Evolutionary conservation across 805 yeast species (phyloP).

Genomic region (Isabelozyma gotoi): DNA sequence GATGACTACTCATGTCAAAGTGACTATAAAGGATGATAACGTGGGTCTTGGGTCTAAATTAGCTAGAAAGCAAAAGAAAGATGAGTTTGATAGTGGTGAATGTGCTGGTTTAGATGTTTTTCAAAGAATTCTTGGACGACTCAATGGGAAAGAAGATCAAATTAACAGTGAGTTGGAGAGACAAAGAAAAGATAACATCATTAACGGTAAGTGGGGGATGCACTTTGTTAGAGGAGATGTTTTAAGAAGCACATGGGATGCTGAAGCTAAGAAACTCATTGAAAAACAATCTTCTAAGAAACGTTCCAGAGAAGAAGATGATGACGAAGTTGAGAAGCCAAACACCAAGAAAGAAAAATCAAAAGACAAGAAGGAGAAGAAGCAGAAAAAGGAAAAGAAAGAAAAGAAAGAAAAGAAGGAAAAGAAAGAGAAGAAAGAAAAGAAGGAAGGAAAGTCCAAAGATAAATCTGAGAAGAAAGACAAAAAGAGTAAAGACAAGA

Average conservation of each 20-base stretch:
- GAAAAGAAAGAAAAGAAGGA: slow-evolving; percentile 24
- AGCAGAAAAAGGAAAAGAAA: slow-evolving; percentile 21
- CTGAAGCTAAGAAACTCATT: slow-evolving; percentile 35
- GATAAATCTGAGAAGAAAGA: slow-evolving; percentile 18
- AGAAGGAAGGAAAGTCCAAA: slow-evolving; percentile 22
- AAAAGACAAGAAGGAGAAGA: slow-evolving; percentile 14
- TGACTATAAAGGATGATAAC: slow-evolving; percentile 76
- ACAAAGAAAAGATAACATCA: slow-evolving; percentile 63
- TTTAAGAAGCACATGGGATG: slow-evolving; percentile 80
- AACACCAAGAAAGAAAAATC: slow-evolving; percentile 18
- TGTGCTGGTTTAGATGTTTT: slow-evolving; percentile 91
- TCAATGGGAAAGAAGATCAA: slow-evolving; percentile 80
- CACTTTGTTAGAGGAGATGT: slow-evolving; percentile 84
- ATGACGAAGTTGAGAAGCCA: slow-evolving; percentile 19
- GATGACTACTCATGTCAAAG: slow-evolving; percentile 79
- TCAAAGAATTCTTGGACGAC: slow-evolving; percentile 83
- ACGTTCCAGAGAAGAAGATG: slow-evolving; percentile 26
- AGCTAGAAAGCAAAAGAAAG: slow-evolving; percentile 55
- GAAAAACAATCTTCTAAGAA: slow-evolving; percentile 8
- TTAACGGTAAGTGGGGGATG: slow-evolving; percentile 88
- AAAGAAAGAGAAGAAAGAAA: slow-evolving; percentile 24
- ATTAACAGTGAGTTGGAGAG: slow-evolving; percentile 65
- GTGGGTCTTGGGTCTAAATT: slow-evolving; percentile 88
- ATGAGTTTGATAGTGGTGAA: slow-evolving; percentile 76
- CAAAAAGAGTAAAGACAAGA: slow-evolving; percentile 11